Base-by-base conservation (phyloP, 805 yeast genomes). In the Ogataea corticis region DNA sequence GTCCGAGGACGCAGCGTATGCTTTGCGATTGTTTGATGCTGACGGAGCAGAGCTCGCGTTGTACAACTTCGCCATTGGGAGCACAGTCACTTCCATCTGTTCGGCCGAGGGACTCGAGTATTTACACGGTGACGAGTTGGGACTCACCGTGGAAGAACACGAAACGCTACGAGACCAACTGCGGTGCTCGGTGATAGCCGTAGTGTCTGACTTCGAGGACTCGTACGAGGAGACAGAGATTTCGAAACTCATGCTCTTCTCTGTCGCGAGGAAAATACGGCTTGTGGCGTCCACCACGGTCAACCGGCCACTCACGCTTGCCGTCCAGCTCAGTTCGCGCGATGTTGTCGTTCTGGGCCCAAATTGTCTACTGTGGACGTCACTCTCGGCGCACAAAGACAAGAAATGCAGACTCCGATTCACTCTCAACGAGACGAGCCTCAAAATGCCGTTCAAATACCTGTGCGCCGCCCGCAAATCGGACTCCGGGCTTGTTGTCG, bases 11-110 rank as follows among this genome's bases (percentile, higher is more conserved):
- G 16, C 38, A 7, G 28, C 25, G 6, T 17, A 46, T 17, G 38
- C 31, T 13, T 7, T 43, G 11, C 39, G 38, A 12, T 21, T 49
- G 3, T 48, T 41, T 28, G 39, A 44, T 30, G 25, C 19, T 12
- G 34, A 15, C 1, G 27, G 29, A 2, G 29, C 18, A 11, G 42
- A 42, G 17, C 15, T 42, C 15, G 44, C 33, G 12, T 43, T 35
- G 33, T 45, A 42, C 27, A 50, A 52, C 36, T 53, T 58, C 35
- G 57, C 55, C 15, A 33, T 42, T 2, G 49, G 51, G 16, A 38
- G 43, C 28, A 34, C 15, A 28, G 55, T 50, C 7, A 49, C 34
- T 16, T 46, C 45, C 37, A 23, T 58, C 14, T 9, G 45, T 1
- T 29, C 44, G 7, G 16, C 44, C 7, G 27, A 33, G 3, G 16